Percentiles rank a stretch among this genome's conserved stretches.
Conservation (phyloP, 148 eudicot species). For the Vaccinium macrocarpon region DNA sequence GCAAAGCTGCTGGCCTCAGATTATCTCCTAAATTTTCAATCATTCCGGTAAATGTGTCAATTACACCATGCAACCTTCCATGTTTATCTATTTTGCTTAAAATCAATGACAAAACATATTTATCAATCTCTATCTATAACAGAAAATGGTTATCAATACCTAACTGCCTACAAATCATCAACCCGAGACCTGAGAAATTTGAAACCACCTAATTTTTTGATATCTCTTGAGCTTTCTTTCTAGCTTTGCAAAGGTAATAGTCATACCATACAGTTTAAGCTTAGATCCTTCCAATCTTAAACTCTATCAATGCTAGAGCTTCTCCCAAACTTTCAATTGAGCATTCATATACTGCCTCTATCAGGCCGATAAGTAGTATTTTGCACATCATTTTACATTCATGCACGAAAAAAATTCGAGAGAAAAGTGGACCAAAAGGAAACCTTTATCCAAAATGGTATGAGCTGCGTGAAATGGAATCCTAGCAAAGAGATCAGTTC, state of each 20-base stretch:
- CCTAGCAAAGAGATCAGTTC: conserved; percentile 73
- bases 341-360: background rate
- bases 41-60: background rate
- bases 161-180: background rate
- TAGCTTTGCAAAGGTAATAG: background rate
- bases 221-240: background rate
- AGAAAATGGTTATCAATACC: background rate
- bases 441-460: conserved; percentile 81
- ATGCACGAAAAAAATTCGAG: background rate
- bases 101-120: background rate
- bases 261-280: background rate
- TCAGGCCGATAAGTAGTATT: background rate
- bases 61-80: background rate
- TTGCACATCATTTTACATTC: background rate
- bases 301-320: background rate
- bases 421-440: conserved; percentile 15
- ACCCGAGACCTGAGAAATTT: background rate
- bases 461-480: conserved; percentile 96
- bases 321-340: background rate
- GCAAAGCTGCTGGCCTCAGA: background rate
- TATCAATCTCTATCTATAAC: background rate
- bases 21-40: conserved; percentile 3
- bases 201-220: background rate
- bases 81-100: background rate
- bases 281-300: background rate